phyloP scores from a whole-genome alignment of 305 asterid genomes.

The Solanum hybrid region DNA sequence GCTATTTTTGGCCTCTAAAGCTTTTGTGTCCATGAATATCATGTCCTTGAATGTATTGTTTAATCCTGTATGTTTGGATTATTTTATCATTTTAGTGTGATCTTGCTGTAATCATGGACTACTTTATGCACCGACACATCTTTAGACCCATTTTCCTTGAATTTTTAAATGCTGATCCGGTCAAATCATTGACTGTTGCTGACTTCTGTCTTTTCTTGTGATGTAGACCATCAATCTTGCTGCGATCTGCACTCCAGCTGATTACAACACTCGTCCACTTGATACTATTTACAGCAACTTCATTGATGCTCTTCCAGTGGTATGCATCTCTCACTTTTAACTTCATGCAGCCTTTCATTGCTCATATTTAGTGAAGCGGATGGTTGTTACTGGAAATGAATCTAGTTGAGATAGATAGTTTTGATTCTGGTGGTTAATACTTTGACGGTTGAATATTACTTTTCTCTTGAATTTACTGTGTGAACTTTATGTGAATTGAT shows the following conservation, averaged over 20 bases:
- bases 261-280: slow-evolving; percentile 83
- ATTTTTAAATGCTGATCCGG: background rate
- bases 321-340: slow-evolving; percentile 17
- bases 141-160: background rate
- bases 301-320: slow-evolving; percentile 82
- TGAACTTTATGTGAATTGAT: slow-evolving; percentile 16
- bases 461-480: background rate
- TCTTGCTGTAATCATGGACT: background rate
- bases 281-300: slow-evolving; percentile 84
- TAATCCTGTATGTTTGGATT: background rate
- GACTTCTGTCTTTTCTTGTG: background rate
- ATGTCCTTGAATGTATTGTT: background rate
- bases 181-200: background rate
- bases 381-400: background rate
- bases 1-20: background rate
- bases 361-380: background rate
- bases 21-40: background rate
- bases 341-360: background rate
- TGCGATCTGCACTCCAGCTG: slow-evolving; percentile 96
- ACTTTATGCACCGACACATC: background rate
- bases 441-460: background rate
- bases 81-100: background rate
- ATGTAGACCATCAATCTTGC: slow-evolving; percentile 83
- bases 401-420: background rate
- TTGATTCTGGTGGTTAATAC: background rate